Evolutionary conservation across 1,139 yeast genomes (phyloP), one percentile per base, ranked within the genome.

Genomic region (Lodderomyces jiufengensis): DNA sequence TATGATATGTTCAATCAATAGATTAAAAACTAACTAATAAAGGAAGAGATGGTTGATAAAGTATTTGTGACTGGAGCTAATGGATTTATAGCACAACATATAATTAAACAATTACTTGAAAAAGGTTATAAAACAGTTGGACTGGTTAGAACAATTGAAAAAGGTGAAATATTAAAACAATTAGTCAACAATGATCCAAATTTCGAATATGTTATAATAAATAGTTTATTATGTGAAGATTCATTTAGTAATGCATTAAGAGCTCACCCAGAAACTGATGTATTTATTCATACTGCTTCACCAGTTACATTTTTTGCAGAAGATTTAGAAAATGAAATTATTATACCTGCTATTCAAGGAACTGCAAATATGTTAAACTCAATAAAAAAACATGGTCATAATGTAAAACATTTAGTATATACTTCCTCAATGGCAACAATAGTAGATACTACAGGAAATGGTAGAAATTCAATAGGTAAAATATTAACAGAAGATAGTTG

Each of bases 161-260:
- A 61, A 38, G 58, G 52, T 24, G 55, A 51, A 15, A 27, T 63
- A 59, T 27, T 54, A 22, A 46, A 50, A 16, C 38, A 49, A 22
- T 5, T 53, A 20, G 57, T 64, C 33, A 49, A 50, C 2, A 15
- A 16, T 9, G 40, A 51, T 9, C 27, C 32, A 6, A 47, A 48
- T 4, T 65, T 64, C 36, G 21, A 42, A 2, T 63, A 55, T 42
- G 67, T 48, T 14, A 45, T 63, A 13, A 59, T 65, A 10, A 46
- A 48, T 5, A 61, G 54, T 29, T 47, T 64, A 33, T 51, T 42
- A 5, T 37, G 50, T 2, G 61, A 57, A 4, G 68, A 65, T 29
- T 84, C 84, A 1, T 80, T 80, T 46, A 80, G 78, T 50, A 59
- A 64, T 12, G 73, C 70, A 2, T 61, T 81, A 37, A 50, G 66